Evolutionary conservation across 495 filamentous ascomycete species (phyloP).

Genomic region (Schizothecium vesticola): DNA sequence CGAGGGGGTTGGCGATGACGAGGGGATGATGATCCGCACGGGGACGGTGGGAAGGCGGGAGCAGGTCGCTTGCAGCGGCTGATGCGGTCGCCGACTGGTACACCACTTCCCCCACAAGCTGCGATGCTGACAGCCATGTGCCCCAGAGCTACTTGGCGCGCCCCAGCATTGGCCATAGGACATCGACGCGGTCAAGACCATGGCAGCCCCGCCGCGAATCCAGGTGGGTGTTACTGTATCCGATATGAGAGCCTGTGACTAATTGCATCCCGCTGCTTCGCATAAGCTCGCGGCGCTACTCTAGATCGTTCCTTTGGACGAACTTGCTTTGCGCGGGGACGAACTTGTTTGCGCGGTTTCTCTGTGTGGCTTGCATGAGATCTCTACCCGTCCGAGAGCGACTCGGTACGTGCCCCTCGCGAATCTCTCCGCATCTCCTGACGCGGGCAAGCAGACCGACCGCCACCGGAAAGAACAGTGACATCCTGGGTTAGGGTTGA

Average conservation of each 20-base stretch:
- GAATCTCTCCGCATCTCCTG: background rate
- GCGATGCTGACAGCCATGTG: background rate
- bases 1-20: background rate
- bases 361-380: background rate
- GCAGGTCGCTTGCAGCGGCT: background rate
- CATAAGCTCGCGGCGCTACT: background rate
- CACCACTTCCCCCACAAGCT: background rate
- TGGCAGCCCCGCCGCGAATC: background rate
- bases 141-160: background rate
- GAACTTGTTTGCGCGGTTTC: background rate
- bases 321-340: background rate
- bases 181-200: background rate
- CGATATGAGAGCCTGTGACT: background rate
- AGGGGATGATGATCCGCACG: background rate
- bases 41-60: background rate
- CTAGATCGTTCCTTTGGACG: background rate
- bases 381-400: background rate
- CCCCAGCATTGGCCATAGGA: background rate
- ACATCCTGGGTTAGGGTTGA: conserved; percentile 8
- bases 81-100: background rate
- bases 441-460: background rate
- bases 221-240: background rate
- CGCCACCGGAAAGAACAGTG: background rate
- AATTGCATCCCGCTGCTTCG: background rate
- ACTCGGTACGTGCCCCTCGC: background rate